Evolutionary conservation across 257 asterid species (phyloP).

Genomic region (Ocimum tenuiflorum): DNA sequence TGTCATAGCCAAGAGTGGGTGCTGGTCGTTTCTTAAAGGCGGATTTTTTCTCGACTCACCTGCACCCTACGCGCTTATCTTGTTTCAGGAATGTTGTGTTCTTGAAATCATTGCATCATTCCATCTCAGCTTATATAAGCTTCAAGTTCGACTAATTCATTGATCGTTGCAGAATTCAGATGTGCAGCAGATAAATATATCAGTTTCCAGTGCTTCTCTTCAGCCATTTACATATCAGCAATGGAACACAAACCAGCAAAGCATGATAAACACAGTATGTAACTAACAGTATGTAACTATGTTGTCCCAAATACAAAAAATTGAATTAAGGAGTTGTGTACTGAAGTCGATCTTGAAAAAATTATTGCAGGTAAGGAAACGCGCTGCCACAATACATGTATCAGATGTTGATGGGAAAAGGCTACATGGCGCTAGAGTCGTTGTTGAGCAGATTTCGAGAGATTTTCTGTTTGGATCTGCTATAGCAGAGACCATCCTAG

Average conservation of each 20-base stretch:
- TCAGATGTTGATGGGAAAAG: constrained; percentile 36
- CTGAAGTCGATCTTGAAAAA: neutral
- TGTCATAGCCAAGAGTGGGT: constrained; percentile 36
- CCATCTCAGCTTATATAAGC: neutral
- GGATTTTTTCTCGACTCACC: constrained; percentile 44
- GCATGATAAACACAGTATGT: constrained; percentile 28
- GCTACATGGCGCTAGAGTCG: constrained; percentile 35
- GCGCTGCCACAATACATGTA: constrained; percentile 37
- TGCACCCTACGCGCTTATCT: constrained; percentile 21
- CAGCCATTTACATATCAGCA: constrained; percentile 47
- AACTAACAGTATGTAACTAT: constrained; percentile 16
- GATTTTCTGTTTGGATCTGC: constrained; percentile 61
- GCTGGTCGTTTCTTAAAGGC: constrained; percentile 71
- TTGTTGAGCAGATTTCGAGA: constrained; percentile 39
- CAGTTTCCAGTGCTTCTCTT: constrained; percentile 38
- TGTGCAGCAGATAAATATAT: constrained; percentile 18
- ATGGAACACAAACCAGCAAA: constrained; percentile 38
- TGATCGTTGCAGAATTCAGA: constrained; percentile 26
- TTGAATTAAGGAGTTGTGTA: neutral
- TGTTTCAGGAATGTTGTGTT: constrained; percentile 28
- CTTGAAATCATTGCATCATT: neutral
- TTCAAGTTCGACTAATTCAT: neutral
- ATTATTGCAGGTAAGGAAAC: constrained; percentile 43
- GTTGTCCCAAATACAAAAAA: neutral
- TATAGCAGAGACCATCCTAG: constrained; percentile 37